Conservation (phyloP, 1,139 yeast species). For the Scheffersomyces titani region DNA sequence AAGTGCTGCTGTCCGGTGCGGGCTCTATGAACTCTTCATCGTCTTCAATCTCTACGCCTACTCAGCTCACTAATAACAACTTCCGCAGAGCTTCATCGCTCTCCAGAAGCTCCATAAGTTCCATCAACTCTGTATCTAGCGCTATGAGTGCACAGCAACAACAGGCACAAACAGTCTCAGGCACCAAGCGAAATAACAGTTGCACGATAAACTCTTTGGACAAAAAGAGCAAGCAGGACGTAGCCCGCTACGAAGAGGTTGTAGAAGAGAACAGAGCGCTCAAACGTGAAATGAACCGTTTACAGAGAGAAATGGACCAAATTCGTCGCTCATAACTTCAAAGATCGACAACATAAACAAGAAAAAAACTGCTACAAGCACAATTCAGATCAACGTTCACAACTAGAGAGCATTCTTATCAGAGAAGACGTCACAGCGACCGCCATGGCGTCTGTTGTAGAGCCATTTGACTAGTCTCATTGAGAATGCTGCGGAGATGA, state of each 20-base stretch:
- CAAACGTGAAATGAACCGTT: neutral
- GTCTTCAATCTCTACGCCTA: neutral
- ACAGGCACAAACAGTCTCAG: neutral
- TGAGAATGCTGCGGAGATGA: neutral
- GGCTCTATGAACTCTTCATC: constrained; percentile 2
- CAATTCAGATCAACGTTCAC: neutral
- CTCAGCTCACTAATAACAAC: neutral
- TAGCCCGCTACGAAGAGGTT: neutral
- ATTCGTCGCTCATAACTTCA: neutral
- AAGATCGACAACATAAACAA: neutral
- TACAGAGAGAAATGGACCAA: neutral
- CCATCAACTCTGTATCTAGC: neutral
- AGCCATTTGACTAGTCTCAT: neutral
- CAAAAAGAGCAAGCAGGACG: neutral
- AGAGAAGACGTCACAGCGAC: neutral
- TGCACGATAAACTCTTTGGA: neutral
- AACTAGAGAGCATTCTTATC: too few relatives aligned
- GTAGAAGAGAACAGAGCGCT: neutral
- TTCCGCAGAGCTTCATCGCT: constrained; percentile 11
- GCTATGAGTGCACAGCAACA: neutral
- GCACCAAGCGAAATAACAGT: neutral
- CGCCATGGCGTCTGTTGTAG: neutral
- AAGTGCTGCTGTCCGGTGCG: constrained; percentile 3
- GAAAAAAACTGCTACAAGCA: neutral
- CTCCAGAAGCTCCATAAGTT: constrained; percentile 1